Evolutionary conservation across 2,329 filamentous ascomycete species (phyloP).

Genomic region (Paraphaeosphaeria sporulosa): DNA sequence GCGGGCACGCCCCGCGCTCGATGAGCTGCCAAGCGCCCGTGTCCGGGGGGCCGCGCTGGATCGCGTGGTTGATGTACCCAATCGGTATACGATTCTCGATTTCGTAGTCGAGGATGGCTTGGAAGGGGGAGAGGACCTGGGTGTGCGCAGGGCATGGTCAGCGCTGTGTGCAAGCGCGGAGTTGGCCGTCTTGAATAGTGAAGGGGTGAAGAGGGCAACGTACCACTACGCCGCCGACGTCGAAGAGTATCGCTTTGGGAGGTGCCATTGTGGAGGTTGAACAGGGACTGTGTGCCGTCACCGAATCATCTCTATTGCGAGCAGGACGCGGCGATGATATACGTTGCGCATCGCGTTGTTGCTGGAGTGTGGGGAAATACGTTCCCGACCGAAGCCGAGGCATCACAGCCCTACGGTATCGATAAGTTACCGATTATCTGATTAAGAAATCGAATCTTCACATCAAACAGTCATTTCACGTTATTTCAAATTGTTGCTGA

Average conservation of each 20-base stretch:
- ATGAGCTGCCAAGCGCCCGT: slow-evolving; percentile 85
- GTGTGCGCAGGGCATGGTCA: background rate
- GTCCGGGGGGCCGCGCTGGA: slow-evolving; percentile 77
- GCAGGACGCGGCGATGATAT: slow-evolving; percentile 1
- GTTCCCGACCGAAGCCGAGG: slow-evolving; percentile 20
- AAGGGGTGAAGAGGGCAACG: slow-evolving; percentile 6
- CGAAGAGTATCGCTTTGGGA: slow-evolving; percentile 70
- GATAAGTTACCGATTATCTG: slow-evolving; percentile 7
- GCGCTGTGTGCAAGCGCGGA: slow-evolving; percentile 5
- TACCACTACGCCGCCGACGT: slow-evolving; percentile 94
- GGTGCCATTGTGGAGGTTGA: slow-evolving; percentile 11
- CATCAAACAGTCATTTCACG: no score
- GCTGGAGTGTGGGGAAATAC: slow-evolving; percentile 4
- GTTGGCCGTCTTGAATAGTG: slow-evolving; percentile 13
- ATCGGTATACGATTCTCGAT: slow-evolving; percentile 75
- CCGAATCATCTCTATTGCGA: slow-evolving; percentile 3
- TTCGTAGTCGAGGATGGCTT: slow-evolving; percentile 93
- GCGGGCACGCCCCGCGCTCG: slow-evolving; percentile 80
- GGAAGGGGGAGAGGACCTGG: slow-evolving; percentile 89
- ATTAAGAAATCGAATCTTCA: background rate
- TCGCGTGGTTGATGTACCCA: slow-evolving; percentile 91
- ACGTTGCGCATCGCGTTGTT: slow-evolving; percentile 5
- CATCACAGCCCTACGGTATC: slow-evolving; percentile 9
- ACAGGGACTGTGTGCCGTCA: background rate
- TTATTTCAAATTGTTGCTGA: no score